A percentile compares a stretch with the other conserved stretches of the same genome.
Conservation (phyloP, 2,329 filamentous ascomycete species). For the Trematosphaeria pertusa region DNA sequence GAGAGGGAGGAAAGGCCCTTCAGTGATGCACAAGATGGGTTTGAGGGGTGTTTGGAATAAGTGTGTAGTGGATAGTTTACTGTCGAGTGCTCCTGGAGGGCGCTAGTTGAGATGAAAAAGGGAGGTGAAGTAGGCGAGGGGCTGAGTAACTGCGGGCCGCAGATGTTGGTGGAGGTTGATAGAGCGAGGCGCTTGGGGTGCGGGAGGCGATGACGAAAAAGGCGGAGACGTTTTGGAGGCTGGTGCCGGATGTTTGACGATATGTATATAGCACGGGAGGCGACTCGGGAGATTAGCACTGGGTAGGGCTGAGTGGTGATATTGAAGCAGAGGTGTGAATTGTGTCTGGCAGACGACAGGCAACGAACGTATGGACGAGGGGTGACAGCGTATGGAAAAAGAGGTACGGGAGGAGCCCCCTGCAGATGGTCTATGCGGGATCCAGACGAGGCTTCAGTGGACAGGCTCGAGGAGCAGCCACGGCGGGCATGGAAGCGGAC, state of each 20-base stretch:
- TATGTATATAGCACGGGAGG: constrained; percentile 47
- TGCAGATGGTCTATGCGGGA: constrained; percentile 45
- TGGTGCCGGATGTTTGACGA: constrained; percentile 41
- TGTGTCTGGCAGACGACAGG: constrained; percentile 31
- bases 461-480: constrained; percentile 33
- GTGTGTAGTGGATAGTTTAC: constrained; percentile 16
- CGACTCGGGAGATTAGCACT: constrained; percentile 39
- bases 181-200: constrained; percentile 41
- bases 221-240: constrained; percentile 32
- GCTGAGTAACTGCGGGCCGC: constrained; percentile 42
- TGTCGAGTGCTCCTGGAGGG: constrained; percentile 17
- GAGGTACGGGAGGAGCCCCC: constrained; percentile 41
- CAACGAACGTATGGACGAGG: constrained; percentile 35
- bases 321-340: constrained; percentile 32
- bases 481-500: constrained; percentile 39
- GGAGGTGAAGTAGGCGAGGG: constrained; percentile 32
- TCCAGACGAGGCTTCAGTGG: constrained; percentile 44
- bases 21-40: background rate
- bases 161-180: constrained; percentile 38
- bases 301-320: constrained; percentile 37
- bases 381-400: constrained; percentile 42
- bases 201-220: constrained; percentile 42
- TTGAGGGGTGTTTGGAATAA: constrained; percentile 7
- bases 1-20: constrained; percentile 11
- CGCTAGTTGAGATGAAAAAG: constrained; percentile 19